These are phyloP conservation scores for Metschnikowia shivogae DNA, from an alignment of 805 yeast genomes.

Conservation along the genomic window DNA sequence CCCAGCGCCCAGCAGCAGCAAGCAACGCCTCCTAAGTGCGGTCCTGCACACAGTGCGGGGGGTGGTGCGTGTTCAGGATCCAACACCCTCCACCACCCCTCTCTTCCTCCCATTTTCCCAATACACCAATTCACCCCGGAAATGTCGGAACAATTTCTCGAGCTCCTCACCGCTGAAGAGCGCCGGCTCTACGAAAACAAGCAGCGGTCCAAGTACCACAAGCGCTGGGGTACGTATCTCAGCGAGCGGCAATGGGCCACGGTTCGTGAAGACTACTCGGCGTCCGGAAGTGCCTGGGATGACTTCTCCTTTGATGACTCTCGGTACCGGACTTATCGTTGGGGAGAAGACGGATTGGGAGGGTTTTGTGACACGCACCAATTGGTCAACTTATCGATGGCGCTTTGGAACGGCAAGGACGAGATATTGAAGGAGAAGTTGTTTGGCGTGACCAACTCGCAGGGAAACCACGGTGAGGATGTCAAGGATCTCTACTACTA, in stretches of 20 bases:
- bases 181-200: constrained; percentile 31
- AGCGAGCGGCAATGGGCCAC: constrained; percentile 76
- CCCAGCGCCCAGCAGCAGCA: constrained; percentile 1
- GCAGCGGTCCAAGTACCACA: constrained; percentile 55
- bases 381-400: constrained; percentile 69
- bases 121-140: no score
- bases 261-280: constrained; percentile 84
- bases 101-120: background rate
- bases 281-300: constrained; percentile 86
- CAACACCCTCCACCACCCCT: background rate
- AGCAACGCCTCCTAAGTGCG: background rate
- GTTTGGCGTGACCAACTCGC: constrained; percentile 86
- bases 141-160: constrained; percentile 11
- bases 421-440: constrained; percentile 78
- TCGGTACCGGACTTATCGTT: constrained; percentile 72
- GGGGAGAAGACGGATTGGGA: constrained; percentile 96
- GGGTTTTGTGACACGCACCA: constrained; percentile 87
- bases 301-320: constrained; percentile 85
- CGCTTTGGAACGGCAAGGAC: constrained; percentile 89
- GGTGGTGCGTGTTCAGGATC: background rate
- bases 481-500: constrained; percentile 84
- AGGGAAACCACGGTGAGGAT: constrained; percentile 96
- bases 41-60: constrained; percentile 2
- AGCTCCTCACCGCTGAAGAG: constrained; percentile 35
- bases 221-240: constrained; percentile 88